A percentile compares a stretch with the other conserved stretches of the same genome.
These are phyloP conservation scores for Boletellus ananiceps DNA, from an alignment of 768 basidiomycete genomes.

Conservation along the genomic window DNA sequence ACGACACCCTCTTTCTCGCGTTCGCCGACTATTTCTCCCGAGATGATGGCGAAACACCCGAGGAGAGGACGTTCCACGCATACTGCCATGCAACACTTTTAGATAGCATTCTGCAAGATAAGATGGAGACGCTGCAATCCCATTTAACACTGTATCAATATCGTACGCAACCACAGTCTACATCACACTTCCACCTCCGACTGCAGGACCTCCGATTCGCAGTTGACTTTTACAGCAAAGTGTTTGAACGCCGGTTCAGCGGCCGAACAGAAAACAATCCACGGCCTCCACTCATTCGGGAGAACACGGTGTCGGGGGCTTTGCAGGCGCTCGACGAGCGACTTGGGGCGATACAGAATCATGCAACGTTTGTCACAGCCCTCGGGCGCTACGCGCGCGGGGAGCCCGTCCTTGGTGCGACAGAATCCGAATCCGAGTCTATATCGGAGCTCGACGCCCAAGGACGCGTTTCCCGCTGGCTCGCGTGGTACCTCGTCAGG, in stretches of 20 bases:
- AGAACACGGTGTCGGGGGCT: conserved; percentile 64
- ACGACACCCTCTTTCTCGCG: conserved; percentile 71
- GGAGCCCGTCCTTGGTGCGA: conserved; percentile 34
- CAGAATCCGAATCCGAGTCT: conserved; percentile 4
- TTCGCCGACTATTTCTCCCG: conserved; percentile 79
- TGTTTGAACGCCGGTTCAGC: conserved; percentile 72
- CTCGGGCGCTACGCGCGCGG: conserved; percentile 57
- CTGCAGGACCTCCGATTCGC: conserved; percentile 73
- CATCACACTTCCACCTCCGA: conserved; percentile 60
- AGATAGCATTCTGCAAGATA: conserved; percentile 90
- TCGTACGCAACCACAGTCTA: conserved; percentile 54
- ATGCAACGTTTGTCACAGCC: conserved; percentile 23
- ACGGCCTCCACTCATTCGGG: conserved; percentile 65
- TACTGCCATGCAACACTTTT: conserved; percentile 75
- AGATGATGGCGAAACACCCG: conserved; percentile 51
- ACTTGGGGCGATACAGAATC: conserved; percentile 41
- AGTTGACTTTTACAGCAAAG: conserved; percentile 69
- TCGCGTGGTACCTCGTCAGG: conserved; percentile 70
- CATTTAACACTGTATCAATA: conserved; percentile 70
- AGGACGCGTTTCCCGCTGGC: conserved; percentile 31
- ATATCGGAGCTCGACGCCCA: conserved; percentile 6
- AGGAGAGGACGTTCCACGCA: conserved; percentile 58
- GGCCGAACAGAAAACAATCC: conserved; percentile 62
- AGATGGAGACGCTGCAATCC: conserved; percentile 70
- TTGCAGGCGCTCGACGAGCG: conserved; percentile 57